Evolutionary conservation across 441 rosid genomes (phyloP).

Genomic region (Pelargonium exstipulatum): DNA sequence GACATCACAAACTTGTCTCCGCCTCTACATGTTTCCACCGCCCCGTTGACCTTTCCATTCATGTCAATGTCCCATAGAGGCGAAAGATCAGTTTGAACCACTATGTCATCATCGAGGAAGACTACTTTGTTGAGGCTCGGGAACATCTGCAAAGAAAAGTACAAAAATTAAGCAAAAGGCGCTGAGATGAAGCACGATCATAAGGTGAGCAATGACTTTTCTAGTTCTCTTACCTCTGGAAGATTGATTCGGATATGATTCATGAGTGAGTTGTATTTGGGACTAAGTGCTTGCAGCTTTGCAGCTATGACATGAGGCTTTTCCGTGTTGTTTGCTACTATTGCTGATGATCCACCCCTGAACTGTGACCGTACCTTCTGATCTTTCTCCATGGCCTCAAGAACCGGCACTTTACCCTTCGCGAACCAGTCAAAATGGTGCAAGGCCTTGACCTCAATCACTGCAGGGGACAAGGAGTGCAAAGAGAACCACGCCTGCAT

Average conservation of each 20-base stretch:
- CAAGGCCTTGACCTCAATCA: slow-evolving; percentile 89
- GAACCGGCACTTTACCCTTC: slow-evolving; percentile 83
- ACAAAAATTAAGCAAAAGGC: too few relatives aligned
- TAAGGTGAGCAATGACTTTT: too few relatives aligned
- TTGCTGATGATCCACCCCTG: slow-evolving; percentile 88
- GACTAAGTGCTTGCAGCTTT: slow-evolving; percentile 88
- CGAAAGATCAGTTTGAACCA: slow-evolving; percentile 83
- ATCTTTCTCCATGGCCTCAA: slow-evolving; percentile 97
- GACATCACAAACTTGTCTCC: slow-evolving; percentile 80
- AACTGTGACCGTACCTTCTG: slow-evolving; percentile 73
- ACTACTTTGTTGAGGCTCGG: slow-evolving; percentile 85
- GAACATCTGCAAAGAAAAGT: slow-evolving; percentile 52
- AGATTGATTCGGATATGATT: slow-evolving; percentile 90
- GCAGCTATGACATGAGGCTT: slow-evolving; percentile 82
- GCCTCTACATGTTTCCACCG: slow-evolving; percentile 81
- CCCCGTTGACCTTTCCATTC: slow-evolving; percentile 89
- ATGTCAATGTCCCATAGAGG: slow-evolving; percentile 84
- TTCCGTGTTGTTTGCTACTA: slow-evolving; percentile 57
- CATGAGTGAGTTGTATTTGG: slow-evolving; percentile 87
- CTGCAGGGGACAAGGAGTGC: slow-evolving; percentile 70
- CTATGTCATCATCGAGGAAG: slow-evolving; percentile 90
- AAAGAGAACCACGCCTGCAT: slow-evolving; percentile 99
- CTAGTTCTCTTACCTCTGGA: slow-evolving; percentile 56
- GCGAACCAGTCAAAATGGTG: slow-evolving; percentile 96
- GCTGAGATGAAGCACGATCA: too few relatives aligned